Evolutionary conservation across 495 filamentous ascomycete species (phyloP), one percentile per base, ranked within the genome.

Genomic region (Trichoderma asperelloides): DNA sequence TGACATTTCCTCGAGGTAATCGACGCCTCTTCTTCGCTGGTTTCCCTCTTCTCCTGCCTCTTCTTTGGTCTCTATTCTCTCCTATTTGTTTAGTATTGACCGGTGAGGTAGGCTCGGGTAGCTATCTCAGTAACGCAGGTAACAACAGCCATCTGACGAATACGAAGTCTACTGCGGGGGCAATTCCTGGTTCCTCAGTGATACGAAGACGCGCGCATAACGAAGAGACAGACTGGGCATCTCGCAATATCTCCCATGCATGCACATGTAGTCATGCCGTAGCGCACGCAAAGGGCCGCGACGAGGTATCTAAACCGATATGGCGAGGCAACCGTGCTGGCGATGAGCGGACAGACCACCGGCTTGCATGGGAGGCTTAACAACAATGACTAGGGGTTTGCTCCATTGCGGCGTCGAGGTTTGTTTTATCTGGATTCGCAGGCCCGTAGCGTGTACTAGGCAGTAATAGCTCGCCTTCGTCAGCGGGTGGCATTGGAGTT

Each of bases 101-200:
- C 2, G 49, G 21, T 11, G 13, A 60, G 23, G 55, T 60, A 60
- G 25, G 25, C 4, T 28, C 55, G 25, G 23, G 55, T 60, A 60
- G 55, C 55, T 30, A 25, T 60, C 25, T 60, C 11, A 21, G 55
- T 28, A 33, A 30, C 23, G 55, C 55, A 30, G 23, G 55, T 60
- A 60, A 16, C 55, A 30, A 25, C 55, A 12, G 55, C 55, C 25
- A 30, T 30, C 55, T 60, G 55, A 60, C 55, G 55, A 60, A 60
- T 60, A 60, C 55, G 55, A 60, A 60, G 55, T 60, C 55, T 60
- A 60, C 55, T 60, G 55, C 55, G 55, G 55, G 55, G 55, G 25
- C 55, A 12, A 16, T 60, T 30, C 55, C 27, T 60, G 55, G 55
- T 60, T 60, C 55, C 55, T 60, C 55, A 60, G 55, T 30, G 55